These are phyloP conservation scores for Suhomyces faveliae DNA, from an alignment of 805 yeast genomes.

Conservation along the genomic window DNA sequence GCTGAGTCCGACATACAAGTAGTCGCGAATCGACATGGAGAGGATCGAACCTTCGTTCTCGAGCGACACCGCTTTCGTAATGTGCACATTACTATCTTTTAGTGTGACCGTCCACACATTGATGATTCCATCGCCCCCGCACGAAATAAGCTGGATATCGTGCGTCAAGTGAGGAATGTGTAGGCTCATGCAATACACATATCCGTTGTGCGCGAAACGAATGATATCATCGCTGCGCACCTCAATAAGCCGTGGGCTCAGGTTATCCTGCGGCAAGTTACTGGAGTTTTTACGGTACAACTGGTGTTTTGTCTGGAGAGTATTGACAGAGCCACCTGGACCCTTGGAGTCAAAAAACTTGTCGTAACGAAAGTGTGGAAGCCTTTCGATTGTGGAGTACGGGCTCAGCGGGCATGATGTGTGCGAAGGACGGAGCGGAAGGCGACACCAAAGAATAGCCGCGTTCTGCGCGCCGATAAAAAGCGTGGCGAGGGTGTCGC, in stretches of 20 bases:
- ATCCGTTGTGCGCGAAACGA: slow-evolving; percentile 89
- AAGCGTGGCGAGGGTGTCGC: slow-evolving; percentile 55
- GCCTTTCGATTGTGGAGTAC: slow-evolving; percentile 18
- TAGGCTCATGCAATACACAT: slow-evolving; percentile 67
- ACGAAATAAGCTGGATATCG: slow-evolving; percentile 31
- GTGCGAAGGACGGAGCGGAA: slow-evolving; percentile 6
- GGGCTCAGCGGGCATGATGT: background rate
- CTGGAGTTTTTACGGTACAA: slow-evolving; percentile 15
- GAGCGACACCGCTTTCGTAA: slow-evolving; percentile 33
- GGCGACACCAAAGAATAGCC: slow-evolving; percentile 68
- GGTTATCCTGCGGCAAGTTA: slow-evolving; percentile 9
- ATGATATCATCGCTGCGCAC: slow-evolving; percentile 65
- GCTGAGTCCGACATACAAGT: slow-evolving; percentile 78
- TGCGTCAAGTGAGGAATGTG: slow-evolving; percentile 17
- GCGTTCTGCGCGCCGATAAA: slow-evolving; percentile 94
- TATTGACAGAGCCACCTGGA: slow-evolving; percentile 59
- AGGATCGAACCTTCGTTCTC: slow-evolving; percentile 70
- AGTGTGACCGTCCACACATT: slow-evolving; percentile 66
- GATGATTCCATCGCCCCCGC: slow-evolving; percentile 91
- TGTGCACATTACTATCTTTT: background rate
- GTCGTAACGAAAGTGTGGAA: slow-evolving; percentile 65
- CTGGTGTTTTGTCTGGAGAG: slow-evolving; percentile 28
- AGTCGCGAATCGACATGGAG: slow-evolving; percentile 62
- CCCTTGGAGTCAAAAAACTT: slow-evolving; percentile 89
- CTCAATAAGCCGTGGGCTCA: slow-evolving; percentile 48